These are phyloP conservation scores for Ammopiptanthus mongolicus DNA, from an alignment of 306 rosid genomes.

Conservation along the genomic window DNA sequence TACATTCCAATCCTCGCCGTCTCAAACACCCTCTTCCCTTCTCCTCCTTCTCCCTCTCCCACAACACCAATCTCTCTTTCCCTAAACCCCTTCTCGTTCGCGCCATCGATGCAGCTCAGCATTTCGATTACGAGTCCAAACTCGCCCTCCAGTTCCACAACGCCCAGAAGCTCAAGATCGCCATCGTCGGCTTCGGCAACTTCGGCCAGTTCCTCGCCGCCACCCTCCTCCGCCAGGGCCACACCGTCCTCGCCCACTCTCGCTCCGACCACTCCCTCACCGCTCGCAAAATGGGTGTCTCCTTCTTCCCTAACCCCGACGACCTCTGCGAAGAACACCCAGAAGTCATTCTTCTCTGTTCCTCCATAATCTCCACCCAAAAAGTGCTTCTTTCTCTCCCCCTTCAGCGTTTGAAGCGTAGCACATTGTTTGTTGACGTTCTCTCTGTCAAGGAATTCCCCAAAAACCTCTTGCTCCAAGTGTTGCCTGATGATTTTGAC, in stretches of 20 bases:
- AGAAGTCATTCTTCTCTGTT: constrained; percentile 61
- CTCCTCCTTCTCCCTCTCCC: neutral
- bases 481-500: constrained; percentile 54
- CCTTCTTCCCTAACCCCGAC: constrained; percentile 49
- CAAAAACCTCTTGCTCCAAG: constrained; percentile 37
- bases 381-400: constrained; percentile 58
- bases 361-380: constrained; percentile 62
- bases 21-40: neutral
- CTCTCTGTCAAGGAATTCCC: constrained; percentile 83
- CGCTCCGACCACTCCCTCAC: constrained; percentile 47
- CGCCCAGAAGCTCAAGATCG: constrained; percentile 59
- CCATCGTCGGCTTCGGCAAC: constrained; percentile 68
- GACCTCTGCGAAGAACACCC: constrained; percentile 89
- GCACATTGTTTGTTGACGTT: constrained; percentile 66
- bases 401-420: constrained; percentile 57
- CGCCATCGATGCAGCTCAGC: constrained; percentile 71
- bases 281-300: constrained; percentile 48
- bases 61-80: neutral
- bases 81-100: constrained; percentile 33
- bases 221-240: constrained; percentile 63
- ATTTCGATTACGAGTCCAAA: constrained; percentile 60
- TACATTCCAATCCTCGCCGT: neutral
- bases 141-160: constrained; percentile 41
- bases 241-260: constrained; percentile 66
- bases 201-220: constrained; percentile 76